Conservation (phyloP, 257 asterid genomes). For the Salvia hispanica region DNA sequence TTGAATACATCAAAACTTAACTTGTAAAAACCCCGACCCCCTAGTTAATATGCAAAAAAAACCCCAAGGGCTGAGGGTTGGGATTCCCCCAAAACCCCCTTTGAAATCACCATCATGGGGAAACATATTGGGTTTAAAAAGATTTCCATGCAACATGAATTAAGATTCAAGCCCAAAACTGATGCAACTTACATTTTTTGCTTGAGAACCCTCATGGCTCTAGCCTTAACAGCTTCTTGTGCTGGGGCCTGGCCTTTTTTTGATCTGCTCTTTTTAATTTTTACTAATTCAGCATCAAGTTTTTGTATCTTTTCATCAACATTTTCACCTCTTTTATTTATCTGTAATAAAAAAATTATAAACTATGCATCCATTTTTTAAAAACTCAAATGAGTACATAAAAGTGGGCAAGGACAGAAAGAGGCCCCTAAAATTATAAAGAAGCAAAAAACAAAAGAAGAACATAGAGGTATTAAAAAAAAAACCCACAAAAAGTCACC, state of each 20-base stretch:
- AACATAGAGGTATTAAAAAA: constrained; percentile 5
- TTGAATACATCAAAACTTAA: constrained; percentile 6
- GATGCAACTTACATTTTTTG: constrained; percentile 70
- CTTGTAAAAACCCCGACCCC: constrained; percentile 4
- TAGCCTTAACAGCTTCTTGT: constrained; percentile 93
- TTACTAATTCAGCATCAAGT: constrained; percentile 80
- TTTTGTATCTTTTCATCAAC: constrained; percentile 86
- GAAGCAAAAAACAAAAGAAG: neutral
- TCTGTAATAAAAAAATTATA: constrained; percentile 42
- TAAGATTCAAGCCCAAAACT: neutral
- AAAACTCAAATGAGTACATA: constrained; percentile 19
- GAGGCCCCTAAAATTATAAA: neutral
- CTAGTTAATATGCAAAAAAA: constrained; percentile 5
- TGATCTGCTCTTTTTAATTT: constrained; percentile 84
- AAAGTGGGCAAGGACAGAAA: constrained; percentile 7
- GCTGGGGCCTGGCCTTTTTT: constrained; percentile 99
- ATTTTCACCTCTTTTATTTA: constrained; percentile 84
- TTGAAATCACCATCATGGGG: too few species aligned
- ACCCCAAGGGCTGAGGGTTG: constrained; percentile 20
- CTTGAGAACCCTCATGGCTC: constrained; percentile 98
- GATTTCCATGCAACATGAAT: neutral
- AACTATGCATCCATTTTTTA: constrained; percentile 11
- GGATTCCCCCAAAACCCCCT: too few species aligned
- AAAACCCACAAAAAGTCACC: neutral
- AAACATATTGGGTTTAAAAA: too few species aligned